phyloP scores from a whole-genome alignment of 2,329 filamentous ascomycete species.

The Lasiodiplodia sp. region DNA sequence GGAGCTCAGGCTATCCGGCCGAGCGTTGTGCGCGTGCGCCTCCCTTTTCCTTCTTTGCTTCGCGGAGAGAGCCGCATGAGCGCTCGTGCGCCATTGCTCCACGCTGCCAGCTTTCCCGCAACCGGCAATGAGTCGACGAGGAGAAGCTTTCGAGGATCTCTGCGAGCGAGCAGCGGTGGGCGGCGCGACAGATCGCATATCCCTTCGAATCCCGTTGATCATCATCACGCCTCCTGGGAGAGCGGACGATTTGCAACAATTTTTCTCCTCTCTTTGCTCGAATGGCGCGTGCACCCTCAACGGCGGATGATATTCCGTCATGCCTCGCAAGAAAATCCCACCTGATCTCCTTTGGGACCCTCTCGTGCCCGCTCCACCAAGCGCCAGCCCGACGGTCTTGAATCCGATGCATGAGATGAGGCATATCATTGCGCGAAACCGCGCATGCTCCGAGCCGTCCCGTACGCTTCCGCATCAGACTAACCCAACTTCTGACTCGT shows the following conservation, averaged over 20 bases:
- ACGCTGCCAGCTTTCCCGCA: conserved; percentile 8
- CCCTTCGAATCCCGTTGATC: conserved; percentile 8
- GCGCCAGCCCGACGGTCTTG: conserved; percentile 10
- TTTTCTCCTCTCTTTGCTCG: neutral
- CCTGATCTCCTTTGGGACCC: neutral
- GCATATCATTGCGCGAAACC: conserved; percentile 25
- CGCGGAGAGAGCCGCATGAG: conserved; percentile 14
- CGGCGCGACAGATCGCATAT: conserved; percentile 17
- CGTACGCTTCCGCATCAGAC: conserved; percentile 5
- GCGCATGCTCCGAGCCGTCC: conserved; percentile 26
- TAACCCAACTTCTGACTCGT: conserved; percentile 5
- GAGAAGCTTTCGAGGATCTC: conserved; percentile 22
- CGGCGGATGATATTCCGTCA: conserved; percentile 15
- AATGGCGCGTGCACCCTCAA: neutral
- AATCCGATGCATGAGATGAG: neutral
- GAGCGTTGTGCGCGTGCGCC: conserved; percentile 7
- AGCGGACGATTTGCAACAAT: conserved; percentile 4
- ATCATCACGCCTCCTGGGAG: neutral
- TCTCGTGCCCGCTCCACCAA: neutral
- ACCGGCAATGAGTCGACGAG: conserved; percentile 4
- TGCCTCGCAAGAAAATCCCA: neutral
- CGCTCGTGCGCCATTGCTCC: conserved; percentile 8
- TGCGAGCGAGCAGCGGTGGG: neutral
- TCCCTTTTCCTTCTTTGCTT: neutral
- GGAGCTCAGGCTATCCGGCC: conserved; percentile 11